phyloP scores from a whole-genome alignment of 306 rosid species.

The Medicago lupulina region DNA sequence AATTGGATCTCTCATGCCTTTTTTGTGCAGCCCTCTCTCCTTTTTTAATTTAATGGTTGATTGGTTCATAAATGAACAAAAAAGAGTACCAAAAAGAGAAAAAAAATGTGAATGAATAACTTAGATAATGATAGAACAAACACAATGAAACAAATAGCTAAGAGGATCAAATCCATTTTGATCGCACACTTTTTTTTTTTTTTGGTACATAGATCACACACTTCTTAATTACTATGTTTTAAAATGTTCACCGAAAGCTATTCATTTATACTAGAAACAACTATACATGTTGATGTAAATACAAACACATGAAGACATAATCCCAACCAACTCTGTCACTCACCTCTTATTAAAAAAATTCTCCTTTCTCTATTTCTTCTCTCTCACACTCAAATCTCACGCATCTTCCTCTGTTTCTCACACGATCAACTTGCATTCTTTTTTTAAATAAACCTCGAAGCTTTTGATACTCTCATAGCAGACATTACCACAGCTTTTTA shows the following conservation, averaged over 20 bases:
- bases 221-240: not conserved
- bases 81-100: no score
- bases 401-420: slow-evolving; percentile 46
- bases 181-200: no score
- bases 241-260: slow-evolving; percentile 47
- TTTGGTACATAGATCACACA: no score
- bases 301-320: slow-evolving; percentile 26
- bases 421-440: slow-evolving; percentile 47
- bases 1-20: no score
- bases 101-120: no score
- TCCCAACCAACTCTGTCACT: slow-evolving; percentile 29
- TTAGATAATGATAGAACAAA: no score
- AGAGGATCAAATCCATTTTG: no score
- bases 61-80: no score
- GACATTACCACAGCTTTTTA: slow-evolving; percentile 63
- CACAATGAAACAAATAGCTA: no score
- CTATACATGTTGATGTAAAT: slow-evolving; percentile 38
- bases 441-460: slow-evolving; percentile 51
- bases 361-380: slow-evolving; percentile 16
- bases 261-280: slow-evolving; percentile 49
- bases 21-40: no score
- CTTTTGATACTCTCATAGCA: slow-evolving; percentile 59
- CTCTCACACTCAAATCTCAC: slow-evolving; percentile 5
- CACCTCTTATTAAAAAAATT: slow-evolving; percentile 10
- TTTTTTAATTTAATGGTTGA: no score